phyloP scores from a whole-genome alignment of 2,329 filamentous ascomycete species.

The Colletotrichum musae region DNA sequence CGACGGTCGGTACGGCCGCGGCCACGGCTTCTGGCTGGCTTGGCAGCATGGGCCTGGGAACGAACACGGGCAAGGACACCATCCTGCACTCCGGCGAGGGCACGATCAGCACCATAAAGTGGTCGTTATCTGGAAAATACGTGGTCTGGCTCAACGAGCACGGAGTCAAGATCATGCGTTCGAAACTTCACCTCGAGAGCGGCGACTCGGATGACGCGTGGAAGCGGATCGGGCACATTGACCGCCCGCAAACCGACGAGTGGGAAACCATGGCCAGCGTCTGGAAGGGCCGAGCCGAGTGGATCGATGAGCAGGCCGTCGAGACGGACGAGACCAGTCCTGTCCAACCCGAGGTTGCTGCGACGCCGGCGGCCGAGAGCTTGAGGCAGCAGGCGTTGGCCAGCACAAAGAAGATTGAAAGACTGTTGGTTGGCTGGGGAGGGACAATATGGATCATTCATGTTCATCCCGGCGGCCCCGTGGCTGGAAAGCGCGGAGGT shows the following conservation, averaged over 20 bases:
- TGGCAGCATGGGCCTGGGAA: conserved; percentile 85
- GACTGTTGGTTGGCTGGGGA: conserved; percentile 94
- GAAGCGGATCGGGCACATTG: conserved; percentile 94
- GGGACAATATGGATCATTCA: conserved; percentile 97
- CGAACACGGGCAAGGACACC: conserved; percentile 85
- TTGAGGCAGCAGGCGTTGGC: conserved; percentile 65
- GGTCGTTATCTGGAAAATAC: conserved; percentile 93
- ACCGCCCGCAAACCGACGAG: conserved; percentile 85
- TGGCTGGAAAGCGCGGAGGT: conserved; percentile 75
- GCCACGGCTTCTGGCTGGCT: conserved; percentile 92
- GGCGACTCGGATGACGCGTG: conserved; percentile 87
- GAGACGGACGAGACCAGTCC: conserved; percentile 76
- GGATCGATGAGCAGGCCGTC: conserved; percentile 89
- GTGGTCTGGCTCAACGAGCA: conserved; percentile 97
- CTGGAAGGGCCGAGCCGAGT: conserved; percentile 93
- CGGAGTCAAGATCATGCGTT: conserved; percentile 97
- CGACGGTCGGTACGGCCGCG: conserved; percentile 85
- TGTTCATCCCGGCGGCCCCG: conserved; percentile 82
- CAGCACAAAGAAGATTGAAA: conserved; percentile 72
- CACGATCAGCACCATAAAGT: conserved; percentile 90
- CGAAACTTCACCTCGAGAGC: conserved; percentile 84
- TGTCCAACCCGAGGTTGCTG: conserved; percentile 48
- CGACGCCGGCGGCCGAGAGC: conserved; percentile 63
- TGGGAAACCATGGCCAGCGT: conserved; percentile 98
- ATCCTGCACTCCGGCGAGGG: conserved; percentile 94